Percentiles rank a stretch among this genome's conserved stretches.
Evolutionary conservation across 805 yeast genomes (phyloP).

Genomic region (Yarrowia deformans): DNA sequence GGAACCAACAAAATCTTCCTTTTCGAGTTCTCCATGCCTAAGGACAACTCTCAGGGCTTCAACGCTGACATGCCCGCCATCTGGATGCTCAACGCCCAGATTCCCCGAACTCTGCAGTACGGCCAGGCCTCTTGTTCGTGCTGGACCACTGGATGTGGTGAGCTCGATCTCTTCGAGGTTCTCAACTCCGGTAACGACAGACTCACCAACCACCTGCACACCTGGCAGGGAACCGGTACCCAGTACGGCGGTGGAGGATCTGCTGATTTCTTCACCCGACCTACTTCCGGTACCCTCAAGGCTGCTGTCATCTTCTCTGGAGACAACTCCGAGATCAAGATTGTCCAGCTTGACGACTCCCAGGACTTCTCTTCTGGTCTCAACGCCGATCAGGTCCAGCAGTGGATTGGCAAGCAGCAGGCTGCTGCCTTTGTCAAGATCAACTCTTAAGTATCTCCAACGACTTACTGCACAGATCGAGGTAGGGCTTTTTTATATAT

Average conservation of each 20-base stretch:
- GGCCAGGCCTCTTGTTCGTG: slow-evolving; percentile 88
- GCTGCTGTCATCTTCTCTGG: slow-evolving; percentile 85
- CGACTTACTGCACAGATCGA: slow-evolving; percentile 8
- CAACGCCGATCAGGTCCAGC: slow-evolving; percentile 25
- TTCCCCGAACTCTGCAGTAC: slow-evolving; percentile 96
- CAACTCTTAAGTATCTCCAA: slow-evolving; percentile 18
- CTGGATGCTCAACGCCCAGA: slow-evolving; percentile 93
- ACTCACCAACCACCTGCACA: slow-evolving; percentile 50
- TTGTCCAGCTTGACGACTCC: slow-evolving; percentile 42
- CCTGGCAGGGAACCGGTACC: slow-evolving; percentile 60
- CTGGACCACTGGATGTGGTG: slow-evolving; percentile 98
- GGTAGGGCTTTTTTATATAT: slow-evolving; percentile 29
- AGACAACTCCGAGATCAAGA: slow-evolving; percentile 42
- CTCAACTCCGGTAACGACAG: slow-evolving; percentile 76
- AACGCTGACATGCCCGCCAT: slow-evolving; percentile 98
- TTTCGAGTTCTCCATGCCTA: slow-evolving; percentile 94
- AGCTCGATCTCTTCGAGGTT: slow-evolving; percentile 92
- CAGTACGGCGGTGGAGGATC: slow-evolving; percentile 82
- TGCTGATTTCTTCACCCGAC: slow-evolving; percentile 86
- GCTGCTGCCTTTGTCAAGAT: slow-evolving; percentile 40
- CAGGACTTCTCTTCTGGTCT: slow-evolving; percentile 28
- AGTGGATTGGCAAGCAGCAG: slow-evolving; percentile 39
- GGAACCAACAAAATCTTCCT: slow-evolving; percentile 86
- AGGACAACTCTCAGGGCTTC: slow-evolving; percentile 57
- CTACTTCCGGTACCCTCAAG: slow-evolving; percentile 75